Base-by-base conservation (phyloP, 2,329 filamentous ascomycete genomes). In the Epichloe elymi region DNA sequence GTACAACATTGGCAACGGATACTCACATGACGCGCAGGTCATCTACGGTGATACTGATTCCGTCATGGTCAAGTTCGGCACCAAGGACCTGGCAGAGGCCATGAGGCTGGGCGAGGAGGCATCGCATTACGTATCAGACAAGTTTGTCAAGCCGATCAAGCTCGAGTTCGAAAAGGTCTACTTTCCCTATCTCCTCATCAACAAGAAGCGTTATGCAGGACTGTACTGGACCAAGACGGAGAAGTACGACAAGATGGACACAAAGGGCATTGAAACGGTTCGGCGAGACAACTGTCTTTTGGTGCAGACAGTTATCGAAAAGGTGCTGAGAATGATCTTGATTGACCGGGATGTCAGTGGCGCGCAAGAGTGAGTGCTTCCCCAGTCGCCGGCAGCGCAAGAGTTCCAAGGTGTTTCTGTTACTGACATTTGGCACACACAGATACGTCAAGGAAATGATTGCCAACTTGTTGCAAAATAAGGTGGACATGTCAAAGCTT, bases 171-270 rank as follows among this genome's bases (percentile, higher is more conserved):
- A 98, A 67, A 98, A 98, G 70, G 91, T 98, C 1, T 98, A 98
- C 70, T 98, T 86, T 65, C 93, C 93, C 1, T 98, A 98, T 65
- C 76, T 98, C 36, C 77, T 98, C 48, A 98, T 98, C 81, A 98
- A 98, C 81, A 98, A 98, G 75, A 98, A 98, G 74, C 86, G 93
- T 56, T 98, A 98, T 62, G 93, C 93, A 8, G 93, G 93, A n/a
- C 70, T 98, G 35, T 97, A 88, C 71, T 98, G 90, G 90, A 98
- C 93, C 5, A 93, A 86, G 58, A 81, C 91, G 0, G 80, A 91
- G 41, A 96, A 95, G 68, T 93, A 86, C 67, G 94, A 98, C 77
- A 98, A 97, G 75, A 98, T 98, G 94, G 93, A 98, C 68, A 97
- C 88, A 54, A 98, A 98, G 67, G 93, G 93, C 75, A 97, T 98